Evolutionary conservation across 2,329 filamentous ascomycete species (phyloP).

Genomic region (Xylariaceae sp.): DNA sequence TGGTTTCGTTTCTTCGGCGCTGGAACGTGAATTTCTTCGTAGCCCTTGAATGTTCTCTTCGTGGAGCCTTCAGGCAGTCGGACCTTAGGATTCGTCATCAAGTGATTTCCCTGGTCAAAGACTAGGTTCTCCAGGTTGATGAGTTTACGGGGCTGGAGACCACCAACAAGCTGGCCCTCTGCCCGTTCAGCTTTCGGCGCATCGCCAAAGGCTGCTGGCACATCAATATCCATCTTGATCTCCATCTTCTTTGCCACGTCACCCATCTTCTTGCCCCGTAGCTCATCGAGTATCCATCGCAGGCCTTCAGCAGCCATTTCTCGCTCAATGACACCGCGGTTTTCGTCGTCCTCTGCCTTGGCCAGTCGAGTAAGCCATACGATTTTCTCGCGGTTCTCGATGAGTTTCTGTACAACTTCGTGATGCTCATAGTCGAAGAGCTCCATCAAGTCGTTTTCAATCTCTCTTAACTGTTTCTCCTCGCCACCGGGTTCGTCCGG

Average conservation of each 20-base stretch:
- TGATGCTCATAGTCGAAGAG: slow-evolving; percentile 97
- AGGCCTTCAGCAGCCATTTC: slow-evolving; percentile 90
- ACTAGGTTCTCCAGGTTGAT: slow-evolving; percentile 95
- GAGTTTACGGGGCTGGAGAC: slow-evolving; percentile 76
- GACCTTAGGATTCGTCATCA: slow-evolving; percentile 99
- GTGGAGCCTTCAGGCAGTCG: slow-evolving; percentile 90
- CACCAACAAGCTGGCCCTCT: slow-evolving; percentile 69
- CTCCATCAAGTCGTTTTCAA: slow-evolving; percentile 98
- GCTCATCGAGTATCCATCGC: slow-evolving; percentile 79
- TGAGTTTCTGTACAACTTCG: slow-evolving; percentile 83
- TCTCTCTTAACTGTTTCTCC: slow-evolving; percentile 81
- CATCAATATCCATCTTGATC: slow-evolving; percentile 93
- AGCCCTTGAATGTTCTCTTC: slow-evolving; percentile 93
- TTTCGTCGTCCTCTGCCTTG: slow-evolving; percentile 71
- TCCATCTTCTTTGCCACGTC: slow-evolving; percentile 66
- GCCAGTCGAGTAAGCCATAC: slow-evolving; percentile 92
- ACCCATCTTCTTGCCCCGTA: slow-evolving; percentile 65
- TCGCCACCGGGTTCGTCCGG: slow-evolving; percentile 66
- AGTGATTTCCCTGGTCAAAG: slow-evolving; percentile 96
- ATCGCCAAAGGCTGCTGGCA: slow-evolving; percentile 55
- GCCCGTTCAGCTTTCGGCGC: slow-evolving; percentile 48
- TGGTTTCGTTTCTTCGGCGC: slow-evolving; percentile 83
- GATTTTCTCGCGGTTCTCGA: slow-evolving; percentile 87
- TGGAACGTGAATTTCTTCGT: slow-evolving; percentile 96
- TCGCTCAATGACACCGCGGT: slow-evolving; percentile 71